A percentile compares a stretch with the other conserved stretches of the same genome.
phyloP scores from a whole-genome alignment of 2,329 filamentous ascomycete genomes.

The Aspergillus texensis region DNA sequence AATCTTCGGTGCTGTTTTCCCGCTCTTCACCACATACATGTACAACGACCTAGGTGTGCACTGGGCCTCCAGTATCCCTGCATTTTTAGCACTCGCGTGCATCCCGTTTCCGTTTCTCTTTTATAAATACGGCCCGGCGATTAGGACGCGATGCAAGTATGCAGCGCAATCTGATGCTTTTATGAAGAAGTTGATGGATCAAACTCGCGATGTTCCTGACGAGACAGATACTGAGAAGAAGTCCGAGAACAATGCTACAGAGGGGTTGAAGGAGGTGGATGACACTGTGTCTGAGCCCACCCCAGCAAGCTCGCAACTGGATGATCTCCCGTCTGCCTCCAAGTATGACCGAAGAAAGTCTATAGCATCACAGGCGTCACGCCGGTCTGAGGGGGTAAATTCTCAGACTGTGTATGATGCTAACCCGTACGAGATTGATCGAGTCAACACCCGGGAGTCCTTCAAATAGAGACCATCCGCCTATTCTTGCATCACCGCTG shows the following conservation, averaged over 20 bases:
- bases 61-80: conserved; percentile 44
- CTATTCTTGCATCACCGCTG: not conserved
- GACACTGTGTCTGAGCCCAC: not conserved
- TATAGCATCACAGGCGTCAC: conserved; percentile 7
- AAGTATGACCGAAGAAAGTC: conserved; percentile 8
- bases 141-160: conserved; percentile 19
- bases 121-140: conserved; percentile 18
- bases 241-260: not conserved
- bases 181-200: conserved; percentile 15
- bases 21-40: conserved; percentile 43
- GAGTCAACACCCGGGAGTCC: conserved; percentile 16
- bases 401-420: conserved; percentile 15
- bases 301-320: not conserved
- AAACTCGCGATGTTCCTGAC: not conserved
- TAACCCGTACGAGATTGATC: conserved; percentile 18
- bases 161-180: conserved; percentile 15
- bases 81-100: conserved; percentile 28
- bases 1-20: conserved; percentile 44
- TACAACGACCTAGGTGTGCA: conserved; percentile 42
- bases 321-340: conserved; percentile 5
- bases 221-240: conserved; percentile 1
- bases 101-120: conserved; percentile 36
- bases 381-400: not conserved
- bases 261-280: not conserved
- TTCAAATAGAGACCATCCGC: conserved; percentile 10